These are phyloP conservation scores for Wickerhamiella siamensis DNA, from an alignment of 805 yeast genomes.

Conservation along the genomic window DNA sequence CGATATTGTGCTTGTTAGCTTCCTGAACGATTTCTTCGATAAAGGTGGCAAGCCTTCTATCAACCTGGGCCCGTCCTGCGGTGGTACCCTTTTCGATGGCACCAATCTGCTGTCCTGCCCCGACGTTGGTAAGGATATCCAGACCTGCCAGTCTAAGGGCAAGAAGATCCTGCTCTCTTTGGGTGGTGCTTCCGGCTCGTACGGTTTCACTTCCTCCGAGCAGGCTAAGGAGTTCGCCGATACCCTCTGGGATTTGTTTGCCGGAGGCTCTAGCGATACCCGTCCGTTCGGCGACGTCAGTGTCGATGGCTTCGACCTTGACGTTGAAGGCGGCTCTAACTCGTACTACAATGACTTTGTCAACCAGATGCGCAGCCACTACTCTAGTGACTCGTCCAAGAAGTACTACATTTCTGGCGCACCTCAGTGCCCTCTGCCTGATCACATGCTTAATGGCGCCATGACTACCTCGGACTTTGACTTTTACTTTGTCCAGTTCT, in stretches of 20 bases:
- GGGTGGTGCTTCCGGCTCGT: slow-evolving; percentile 37
- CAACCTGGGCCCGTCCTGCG: slow-evolving; percentile 45
- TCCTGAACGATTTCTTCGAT: slow-evolving; percentile 44
- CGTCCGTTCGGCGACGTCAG: slow-evolving; percentile 39
- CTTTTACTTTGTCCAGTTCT: slow-evolving; percentile 51
- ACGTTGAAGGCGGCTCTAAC: slow-evolving; percentile 35
- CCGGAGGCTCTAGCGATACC: slow-evolving; percentile 27
- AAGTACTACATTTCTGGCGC: slow-evolving; percentile 46
- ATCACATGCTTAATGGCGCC: slow-evolving; percentile 32
- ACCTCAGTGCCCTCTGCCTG: slow-evolving; percentile 57
- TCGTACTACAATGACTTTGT: slow-evolving; percentile 42
- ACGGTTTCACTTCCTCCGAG: slow-evolving; percentile 34
- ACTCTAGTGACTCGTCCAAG: slow-evolving; percentile 22
- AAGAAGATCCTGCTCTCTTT: slow-evolving; percentile 60
- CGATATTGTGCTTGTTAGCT: slow-evolving; percentile 55
- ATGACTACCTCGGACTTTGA: slow-evolving; percentile 35
- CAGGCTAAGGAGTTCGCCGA: slow-evolving; percentile 35
- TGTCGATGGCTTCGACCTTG: slow-evolving; percentile 59
- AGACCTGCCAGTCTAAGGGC: slow-evolving; percentile 57
- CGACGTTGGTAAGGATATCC: slow-evolving; percentile 42
- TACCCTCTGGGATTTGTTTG: slow-evolving; percentile 35
- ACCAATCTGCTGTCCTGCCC: slow-evolving; percentile 33
- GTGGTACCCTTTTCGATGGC: slow-evolving; percentile 20
- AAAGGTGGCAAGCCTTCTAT: slow-evolving; percentile 25
- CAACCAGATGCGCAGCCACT: slow-evolving; percentile 18